A percentile compares a stretch with the other conserved stretches of the same genome.
Conservation (phyloP, 2,329 filamentous ascomycete species). For the Epichloe gansuensis region DNA sequence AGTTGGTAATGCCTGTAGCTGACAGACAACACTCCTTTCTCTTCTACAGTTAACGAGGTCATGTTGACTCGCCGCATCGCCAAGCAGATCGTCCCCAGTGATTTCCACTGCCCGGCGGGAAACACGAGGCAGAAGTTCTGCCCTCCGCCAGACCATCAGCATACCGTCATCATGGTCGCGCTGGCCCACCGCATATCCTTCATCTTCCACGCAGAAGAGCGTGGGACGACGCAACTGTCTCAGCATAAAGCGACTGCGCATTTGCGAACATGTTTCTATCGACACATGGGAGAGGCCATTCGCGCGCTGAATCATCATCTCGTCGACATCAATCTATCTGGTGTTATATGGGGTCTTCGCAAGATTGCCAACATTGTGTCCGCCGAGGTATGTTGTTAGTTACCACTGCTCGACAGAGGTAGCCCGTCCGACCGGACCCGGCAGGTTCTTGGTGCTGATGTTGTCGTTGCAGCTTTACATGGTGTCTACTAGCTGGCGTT, state of each 20-base stretch:
- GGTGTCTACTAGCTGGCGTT: not conserved
- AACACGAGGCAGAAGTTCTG: not conserved
- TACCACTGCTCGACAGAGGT: not conserved
- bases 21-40: not conserved
- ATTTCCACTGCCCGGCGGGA: not conserved
- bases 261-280: not conserved
- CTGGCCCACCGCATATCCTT: not conserved
- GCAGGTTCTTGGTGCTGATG: not conserved
- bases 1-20: not conserved
- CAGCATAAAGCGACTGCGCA: not conserved
- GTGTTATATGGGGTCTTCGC: not conserved
- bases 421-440: not conserved
- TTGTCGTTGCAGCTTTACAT: not conserved
- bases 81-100: constrained; percentile 1
- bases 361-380: constrained; percentile 1
- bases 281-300: not conserved
- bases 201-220: not conserved
- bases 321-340: not conserved
- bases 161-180: not conserved
- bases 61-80: constrained; percentile 1
- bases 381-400: not conserved
- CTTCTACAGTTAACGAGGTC: not conserved
- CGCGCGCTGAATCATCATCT: not conserved
- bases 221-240: not conserved
- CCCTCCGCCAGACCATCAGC: not conserved